Evolutionary conservation across 495 filamentous ascomycete species (phyloP).

Genomic region (Thermothielavioides terrestris): DNA sequence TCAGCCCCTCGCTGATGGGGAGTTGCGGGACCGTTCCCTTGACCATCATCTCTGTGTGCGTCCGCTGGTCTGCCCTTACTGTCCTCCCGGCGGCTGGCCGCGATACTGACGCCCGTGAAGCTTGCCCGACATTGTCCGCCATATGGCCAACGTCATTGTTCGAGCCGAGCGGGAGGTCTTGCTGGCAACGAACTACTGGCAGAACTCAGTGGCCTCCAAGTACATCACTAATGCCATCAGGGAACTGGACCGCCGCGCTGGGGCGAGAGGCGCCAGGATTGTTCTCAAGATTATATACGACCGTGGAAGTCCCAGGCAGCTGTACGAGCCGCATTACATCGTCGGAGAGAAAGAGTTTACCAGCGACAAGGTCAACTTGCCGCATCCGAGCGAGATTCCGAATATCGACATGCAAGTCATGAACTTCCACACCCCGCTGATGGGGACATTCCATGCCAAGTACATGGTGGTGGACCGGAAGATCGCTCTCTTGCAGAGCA

Average conservation of each 20-base stretch:
- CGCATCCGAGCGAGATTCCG: constrained; percentile 53
- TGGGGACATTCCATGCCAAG: constrained; percentile 73
- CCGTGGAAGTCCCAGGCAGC: constrained; percentile 54
- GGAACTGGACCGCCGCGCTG: constrained; percentile 59
- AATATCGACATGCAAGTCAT: constrained; percentile 64
- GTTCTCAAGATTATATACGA: constrained; percentile 73
- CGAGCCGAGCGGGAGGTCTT: constrained; percentile 64
- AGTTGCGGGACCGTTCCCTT: constrained; percentile 57
- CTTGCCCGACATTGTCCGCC: constrained; percentile 59
- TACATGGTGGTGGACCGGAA: constrained; percentile 68
- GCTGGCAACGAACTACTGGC: constrained; percentile 69
- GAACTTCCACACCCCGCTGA: constrained; percentile 61
- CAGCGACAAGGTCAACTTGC: constrained; percentile 48
- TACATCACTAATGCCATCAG: constrained; percentile 59
- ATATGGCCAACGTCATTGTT: constrained; percentile 68
- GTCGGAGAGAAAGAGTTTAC: constrained; percentile 52
- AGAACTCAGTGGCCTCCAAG: constrained; percentile 54
- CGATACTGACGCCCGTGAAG: constrained; percentile 17
- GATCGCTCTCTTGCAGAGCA: constrained; percentile 60
- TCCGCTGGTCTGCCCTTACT: neutral
- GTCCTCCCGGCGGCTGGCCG: too few species aligned
- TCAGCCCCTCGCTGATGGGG: constrained; percentile 64
- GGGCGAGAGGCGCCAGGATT: constrained; percentile 46
- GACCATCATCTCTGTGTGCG: constrained; percentile 56
- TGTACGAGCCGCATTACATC: constrained; percentile 52